Base-by-base conservation (phyloP, 192 early-diverging fungal species). In the Coemansia guatemalensis region DNA sequence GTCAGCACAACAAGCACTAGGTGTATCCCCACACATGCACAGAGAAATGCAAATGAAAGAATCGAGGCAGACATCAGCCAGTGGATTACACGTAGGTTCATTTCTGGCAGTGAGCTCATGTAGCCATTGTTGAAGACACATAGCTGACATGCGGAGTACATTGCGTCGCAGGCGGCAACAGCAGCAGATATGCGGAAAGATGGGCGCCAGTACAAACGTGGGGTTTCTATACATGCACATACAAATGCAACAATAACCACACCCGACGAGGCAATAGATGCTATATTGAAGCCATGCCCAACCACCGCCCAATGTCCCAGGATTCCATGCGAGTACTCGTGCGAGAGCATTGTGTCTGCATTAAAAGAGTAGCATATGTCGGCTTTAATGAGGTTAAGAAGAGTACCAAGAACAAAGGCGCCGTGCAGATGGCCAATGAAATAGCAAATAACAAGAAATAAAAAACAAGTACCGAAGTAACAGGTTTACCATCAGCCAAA, bases 291-390 rank as follows among this genome's bases (percentile, higher is more conserved):
- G 2, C 75, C 75, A 39, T 68, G 59, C 2, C 75, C 70, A 41
- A 78, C 62, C 6, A 78, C 75, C 9, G 75, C 75, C 75, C 75
- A 78, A 26, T 68, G 53, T 20, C 75, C 75, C 20, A 78, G 62
- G 20, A 72, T 57, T 8, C 75, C 75, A 48, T 78, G 75, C 1
- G 64, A 41, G 48, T 64, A 56, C 23, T 33, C 56, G 33, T 50
- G 33, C 9, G 64, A 58, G 7, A 49, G 41, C 64, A 65, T 65
- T 20, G 25, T 49, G 54, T 29, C n/a, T 17, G 14, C 49, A 56
- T 30, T 33, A 23, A 48, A 66, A 41, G 14, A 9, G 27, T 29
- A 14, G 14, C 14, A 44, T 17, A 44, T 44, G 14, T 0, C 14
- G 17, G 17, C 39, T 8, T 17, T 12, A 44, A 44, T 44, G 1